These are phyloP conservation scores for Penicillium herquei DNA, from an alignment of 495 filamentous ascomycete species.

Conservation along the genomic window DNA sequence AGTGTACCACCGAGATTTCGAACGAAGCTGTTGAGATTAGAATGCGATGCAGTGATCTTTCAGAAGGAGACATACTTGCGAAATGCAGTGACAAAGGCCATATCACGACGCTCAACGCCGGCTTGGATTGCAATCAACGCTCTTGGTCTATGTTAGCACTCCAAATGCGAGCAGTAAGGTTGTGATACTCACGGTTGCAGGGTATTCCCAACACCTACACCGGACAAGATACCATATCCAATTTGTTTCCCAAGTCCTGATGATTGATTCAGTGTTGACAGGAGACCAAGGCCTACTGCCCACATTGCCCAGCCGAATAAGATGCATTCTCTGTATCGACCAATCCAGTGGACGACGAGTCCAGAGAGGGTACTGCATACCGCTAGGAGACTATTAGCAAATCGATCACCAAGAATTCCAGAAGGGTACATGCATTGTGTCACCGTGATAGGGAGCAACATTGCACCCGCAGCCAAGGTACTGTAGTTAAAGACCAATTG, in stretches of 20 bases:
- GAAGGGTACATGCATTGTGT: slow-evolving; percentile 38
- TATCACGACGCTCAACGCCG: slow-evolving; percentile 50
- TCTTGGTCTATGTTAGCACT: slow-evolving; percentile 6
- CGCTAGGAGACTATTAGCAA: slow-evolving; percentile 44
- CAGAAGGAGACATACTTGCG: slow-evolving; percentile 40
- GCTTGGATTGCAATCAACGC: slow-evolving; percentile 53
- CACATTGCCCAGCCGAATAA: slow-evolving; percentile 52
- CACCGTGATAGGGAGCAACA: slow-evolving; percentile 53
- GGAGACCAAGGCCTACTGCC: slow-evolving; percentile 52
- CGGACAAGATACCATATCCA: slow-evolving; percentile 51
- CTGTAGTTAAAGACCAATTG: slow-evolving; percentile 54
- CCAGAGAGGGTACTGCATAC: slow-evolving; percentile 51
- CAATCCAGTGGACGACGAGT: slow-evolving; percentile 50
- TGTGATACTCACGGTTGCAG: slow-evolving; percentile 44
- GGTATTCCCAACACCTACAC: slow-evolving; percentile 53
- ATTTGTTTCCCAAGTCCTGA: slow-evolving; percentile 53
- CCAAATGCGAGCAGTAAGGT: neutral
- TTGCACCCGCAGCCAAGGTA: slow-evolving; percentile 48
- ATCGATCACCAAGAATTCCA: slow-evolving; percentile 32
- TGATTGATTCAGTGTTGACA: slow-evolving; percentile 50
- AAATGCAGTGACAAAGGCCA: slow-evolving; percentile 55
- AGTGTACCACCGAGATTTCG: slow-evolving; percentile 53
- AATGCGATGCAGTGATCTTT: no score
- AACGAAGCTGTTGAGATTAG: slow-evolving; percentile 37
- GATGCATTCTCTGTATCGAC: slow-evolving; percentile 54